These are phyloP conservation scores for Trichoderma endophyticum DNA, from an alignment of 2,329 filamentous ascomycete genomes.

Conservation along the genomic window DNA sequence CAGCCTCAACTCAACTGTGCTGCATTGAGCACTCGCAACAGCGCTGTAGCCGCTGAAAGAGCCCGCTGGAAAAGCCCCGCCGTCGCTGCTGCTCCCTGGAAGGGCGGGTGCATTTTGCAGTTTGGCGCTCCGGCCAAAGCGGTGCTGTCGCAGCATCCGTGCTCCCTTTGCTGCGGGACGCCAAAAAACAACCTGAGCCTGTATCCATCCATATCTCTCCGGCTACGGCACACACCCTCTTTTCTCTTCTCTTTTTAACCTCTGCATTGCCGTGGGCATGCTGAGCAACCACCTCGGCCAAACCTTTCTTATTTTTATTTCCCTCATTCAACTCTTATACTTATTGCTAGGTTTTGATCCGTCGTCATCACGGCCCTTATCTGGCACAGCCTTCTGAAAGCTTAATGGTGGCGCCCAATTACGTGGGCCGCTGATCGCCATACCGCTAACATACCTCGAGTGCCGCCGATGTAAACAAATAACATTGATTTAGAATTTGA, in stretches of 20 bases:
- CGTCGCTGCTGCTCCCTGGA: background rate
- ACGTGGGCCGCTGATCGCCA: conserved; percentile 9
- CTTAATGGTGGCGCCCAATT: conserved; percentile 13
- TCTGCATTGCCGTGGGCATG: background rate
- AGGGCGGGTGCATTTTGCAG: background rate
- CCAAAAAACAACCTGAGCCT: background rate
- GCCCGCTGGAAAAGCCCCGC: background rate
- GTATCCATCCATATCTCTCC: conserved; percentile 7
- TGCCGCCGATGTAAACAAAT: conserved; percentile 22
- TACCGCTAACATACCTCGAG: conserved; percentile 5
- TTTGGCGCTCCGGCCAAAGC: background rate
- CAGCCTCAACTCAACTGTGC: background rate
- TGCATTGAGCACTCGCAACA: background rate
- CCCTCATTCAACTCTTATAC: background rate
- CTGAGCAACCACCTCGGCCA: background rate
- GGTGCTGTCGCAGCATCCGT: conserved; percentile 9
- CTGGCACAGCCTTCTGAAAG: background rate
- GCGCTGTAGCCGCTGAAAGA: background rate
- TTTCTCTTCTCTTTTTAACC: background rate
- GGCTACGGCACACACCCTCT: background rate
- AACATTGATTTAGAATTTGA: background rate
- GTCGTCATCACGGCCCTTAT: background rate
- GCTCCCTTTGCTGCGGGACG: conserved; percentile 7
- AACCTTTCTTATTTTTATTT: background rate
- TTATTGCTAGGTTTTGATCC: background rate